Percentiles rank a stretch among this genome's conserved stretches.
Evolutionary conservation across 192 early-diverging fungal species (phyloP).

Genomic region (Coemansia sp.): DNA sequence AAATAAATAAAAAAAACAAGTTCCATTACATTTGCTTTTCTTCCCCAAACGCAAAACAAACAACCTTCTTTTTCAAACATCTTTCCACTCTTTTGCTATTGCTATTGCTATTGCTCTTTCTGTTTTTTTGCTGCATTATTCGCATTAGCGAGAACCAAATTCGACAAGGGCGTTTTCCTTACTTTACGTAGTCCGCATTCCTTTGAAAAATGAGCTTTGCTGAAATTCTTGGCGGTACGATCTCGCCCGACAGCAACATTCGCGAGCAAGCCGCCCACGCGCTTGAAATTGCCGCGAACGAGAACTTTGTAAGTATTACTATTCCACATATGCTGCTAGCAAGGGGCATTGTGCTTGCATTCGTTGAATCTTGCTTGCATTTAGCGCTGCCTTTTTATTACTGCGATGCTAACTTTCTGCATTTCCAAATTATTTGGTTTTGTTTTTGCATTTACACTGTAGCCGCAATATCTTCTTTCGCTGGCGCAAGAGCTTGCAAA

Average conservation of each 20-base stretch:
- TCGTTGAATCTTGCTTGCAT: slow-evolving; percentile 6
- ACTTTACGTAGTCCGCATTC: background rate
- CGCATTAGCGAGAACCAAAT: slow-evolving; percentile 3
- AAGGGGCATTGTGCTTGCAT: slow-evolving; percentile 21
- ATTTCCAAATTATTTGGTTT: background rate
- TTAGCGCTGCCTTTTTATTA: slow-evolving; percentile 6
- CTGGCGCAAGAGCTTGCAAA: slow-evolving; percentile 83
- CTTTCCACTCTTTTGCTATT: background rate
- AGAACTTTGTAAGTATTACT: slow-evolving; percentile 80
- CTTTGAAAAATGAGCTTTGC: slow-evolving; percentile 62
- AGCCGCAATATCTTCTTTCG: slow-evolving; percentile 69
- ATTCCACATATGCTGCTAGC: background rate
- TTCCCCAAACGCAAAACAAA: background rate
- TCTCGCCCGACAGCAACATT: slow-evolving; percentile 76
- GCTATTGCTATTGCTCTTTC: background rate
- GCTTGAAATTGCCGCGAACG: slow-evolving; percentile 71
- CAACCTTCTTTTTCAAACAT: background rate
- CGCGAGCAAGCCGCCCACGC: slow-evolving; percentile 82
- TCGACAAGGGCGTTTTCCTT: background rate
- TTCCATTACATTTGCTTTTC: too few relatives aligned
- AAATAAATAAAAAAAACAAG: too few relatives aligned
- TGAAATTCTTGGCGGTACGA: slow-evolving; percentile 76
- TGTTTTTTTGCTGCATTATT: slow-evolving; percentile 16
- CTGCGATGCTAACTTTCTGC: slow-evolving; percentile 13
- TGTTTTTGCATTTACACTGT: slow-evolving; percentile 16